Evolutionary conservation across 1,139 yeast genomes (phyloP), one percentile per base, ranked within the genome.

Genomic region (Pichia sp.): DNA sequence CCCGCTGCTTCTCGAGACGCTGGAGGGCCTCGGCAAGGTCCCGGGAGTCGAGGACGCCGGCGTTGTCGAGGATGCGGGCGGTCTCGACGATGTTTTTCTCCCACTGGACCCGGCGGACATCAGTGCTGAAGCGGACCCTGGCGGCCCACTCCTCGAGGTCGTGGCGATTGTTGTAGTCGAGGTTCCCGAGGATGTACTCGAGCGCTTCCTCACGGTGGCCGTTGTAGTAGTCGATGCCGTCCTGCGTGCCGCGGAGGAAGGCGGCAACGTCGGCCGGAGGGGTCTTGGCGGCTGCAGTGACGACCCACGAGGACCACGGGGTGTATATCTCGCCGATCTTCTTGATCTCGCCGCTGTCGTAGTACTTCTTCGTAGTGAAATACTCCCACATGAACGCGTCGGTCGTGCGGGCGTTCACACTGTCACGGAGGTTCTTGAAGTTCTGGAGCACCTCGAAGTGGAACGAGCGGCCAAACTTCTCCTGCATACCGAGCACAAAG

Each of bases 341-440:
- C 69, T 87, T 88, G 71, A 90, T 84, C 64, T 90, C 97, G n/a
- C 81, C 78, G 56, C 73, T 78, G 65, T 89, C 96, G 67, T 87
- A 89, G 72, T 88, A 90, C 68, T 81, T 84, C 67, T 90, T 90
- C 47, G 92, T 82, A 5, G 97, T 90, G 73, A 90, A 90, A 68
- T 87, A 81, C 66, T 90, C 97, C 97, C 97, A 90, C 96, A 90
- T 87, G 70, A 90, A 90, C 1, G 95, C 95, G 67, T 90, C 97
- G 49, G 87, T 77, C 26, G 75, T 70, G 40, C 71, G 73, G 60
- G 72, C 72, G 70, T 89, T 89, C 44, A 90, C 97, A 1, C 92
- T 84, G 57, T 82, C 89, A 59, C 97, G 77, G 63, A 90, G 76
- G 65, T 85, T 87, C 66, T 80, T 78, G 70, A 90, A 90, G 59